These are phyloP conservation scores for maize (Zea mays) DNA, from an alignment of 176 grass and related monocot species.

Conservation along the genomic window DNA sequence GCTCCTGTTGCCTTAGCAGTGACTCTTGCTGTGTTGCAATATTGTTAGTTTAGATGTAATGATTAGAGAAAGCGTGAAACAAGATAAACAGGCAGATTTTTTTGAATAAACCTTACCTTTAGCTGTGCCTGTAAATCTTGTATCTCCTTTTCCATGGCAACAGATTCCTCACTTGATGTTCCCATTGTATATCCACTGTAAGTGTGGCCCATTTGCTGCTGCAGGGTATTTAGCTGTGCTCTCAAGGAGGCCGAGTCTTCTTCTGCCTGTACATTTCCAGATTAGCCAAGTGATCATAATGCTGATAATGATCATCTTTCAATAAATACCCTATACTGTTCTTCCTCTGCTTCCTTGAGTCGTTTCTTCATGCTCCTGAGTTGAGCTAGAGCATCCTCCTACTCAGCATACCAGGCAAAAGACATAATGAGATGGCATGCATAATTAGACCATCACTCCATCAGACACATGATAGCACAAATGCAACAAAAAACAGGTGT, in stretches of 20 bases:
- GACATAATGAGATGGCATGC: background rate
- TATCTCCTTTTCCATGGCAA: slow-evolving; percentile 86
- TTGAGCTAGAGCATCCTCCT: slow-evolving; percentile 96
- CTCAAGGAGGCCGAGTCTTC: slow-evolving; percentile 89
- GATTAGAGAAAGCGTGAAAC: slow-evolving; percentile 21
- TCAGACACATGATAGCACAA: slow-evolving; percentile 30
- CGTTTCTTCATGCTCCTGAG: slow-evolving; percentile 83
- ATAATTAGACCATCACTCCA: slow-evolving; percentile 48
- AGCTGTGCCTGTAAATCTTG: slow-evolving; percentile 73
- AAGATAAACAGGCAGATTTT: background rate
- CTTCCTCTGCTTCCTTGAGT: slow-evolving; percentile 94
- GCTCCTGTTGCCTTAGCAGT: slow-evolving; percentile 68
- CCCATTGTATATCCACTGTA: slow-evolving; percentile 60
- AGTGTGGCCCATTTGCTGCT: slow-evolving; percentile 74
- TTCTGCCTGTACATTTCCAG: slow-evolving; percentile 65
- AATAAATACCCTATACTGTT: slow-evolving; percentile 86
- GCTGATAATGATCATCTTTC: slow-evolving; percentile 17
- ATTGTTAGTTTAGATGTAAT: slow-evolving; percentile 24
- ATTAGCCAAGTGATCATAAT: slow-evolving; percentile 24
- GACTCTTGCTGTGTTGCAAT: slow-evolving; percentile 69
- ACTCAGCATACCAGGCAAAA: slow-evolving; percentile 32
- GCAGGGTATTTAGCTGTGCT: slow-evolving; percentile 80
- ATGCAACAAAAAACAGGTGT: slow-evolving; percentile 29
- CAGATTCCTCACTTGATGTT: slow-evolving; percentile 53
- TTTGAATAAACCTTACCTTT: slow-evolving; percentile 45